These are phyloP conservation scores for Phytophthora agathidicida DNA, from an alignment of 352 stramenopile species.

Conservation along the genomic window DNA sequence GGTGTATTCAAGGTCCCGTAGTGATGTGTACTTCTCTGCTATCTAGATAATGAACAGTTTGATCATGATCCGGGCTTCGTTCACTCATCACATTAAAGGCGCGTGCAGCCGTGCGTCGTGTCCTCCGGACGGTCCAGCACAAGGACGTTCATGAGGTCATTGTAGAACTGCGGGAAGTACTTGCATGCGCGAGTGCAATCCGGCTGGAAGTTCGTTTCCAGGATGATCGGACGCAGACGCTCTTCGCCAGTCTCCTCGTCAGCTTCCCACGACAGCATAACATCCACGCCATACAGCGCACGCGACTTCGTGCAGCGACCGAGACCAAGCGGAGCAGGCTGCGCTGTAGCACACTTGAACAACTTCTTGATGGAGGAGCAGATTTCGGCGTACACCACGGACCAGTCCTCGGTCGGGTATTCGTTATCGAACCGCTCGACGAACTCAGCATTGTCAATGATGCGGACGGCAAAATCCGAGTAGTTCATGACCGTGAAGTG, in stretches of 20 bases:
- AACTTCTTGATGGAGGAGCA: slow-evolving; percentile 55
- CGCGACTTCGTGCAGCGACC: slow-evolving; percentile 57
- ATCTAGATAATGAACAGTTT: background rate
- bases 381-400: slow-evolving; percentile 45
- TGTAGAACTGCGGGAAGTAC: slow-evolving; percentile 62
- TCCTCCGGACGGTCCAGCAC: slow-evolving; percentile 49
- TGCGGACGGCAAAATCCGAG: slow-evolving; percentile 48
- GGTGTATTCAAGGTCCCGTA: no score
- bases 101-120: slow-evolving; percentile 46
- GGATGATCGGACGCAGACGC: slow-evolving; percentile 45
- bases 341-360: slow-evolving; percentile 49
- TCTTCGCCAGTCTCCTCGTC: slow-evolving; percentile 45
- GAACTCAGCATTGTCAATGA: slow-evolving; percentile 61
- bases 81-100: slow-evolving; percentile 30
- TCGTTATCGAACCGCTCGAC: slow-evolving; percentile 53
- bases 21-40: background rate
- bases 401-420: slow-evolving; percentile 58
- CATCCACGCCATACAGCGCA: slow-evolving; percentile 60
- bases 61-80: background rate
- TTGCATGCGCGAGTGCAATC: slow-evolving; percentile 62
- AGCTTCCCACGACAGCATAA: slow-evolving; percentile 55
- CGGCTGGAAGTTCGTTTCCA: slow-evolving; percentile 65
- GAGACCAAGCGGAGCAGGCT: slow-evolving; percentile 50
- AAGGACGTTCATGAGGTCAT: slow-evolving; percentile 62
- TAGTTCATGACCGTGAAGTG: slow-evolving; percentile 79